Evolutionary conservation across 2,329 filamentous ascomycete species (phyloP).

Genomic region (Diaporthe vexans): DNA sequence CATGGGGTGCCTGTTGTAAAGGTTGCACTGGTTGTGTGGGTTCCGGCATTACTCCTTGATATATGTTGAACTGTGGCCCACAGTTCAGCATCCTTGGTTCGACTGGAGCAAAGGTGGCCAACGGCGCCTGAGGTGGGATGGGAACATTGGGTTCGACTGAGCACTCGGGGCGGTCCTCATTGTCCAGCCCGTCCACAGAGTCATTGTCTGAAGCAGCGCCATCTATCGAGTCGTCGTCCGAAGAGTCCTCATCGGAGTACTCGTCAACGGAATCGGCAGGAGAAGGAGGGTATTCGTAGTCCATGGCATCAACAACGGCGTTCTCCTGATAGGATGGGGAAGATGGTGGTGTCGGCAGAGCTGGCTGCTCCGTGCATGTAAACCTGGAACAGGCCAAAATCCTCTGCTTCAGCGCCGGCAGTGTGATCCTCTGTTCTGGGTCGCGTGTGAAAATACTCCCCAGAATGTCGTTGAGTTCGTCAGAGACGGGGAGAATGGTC

Average conservation of each 20-base stretch:
- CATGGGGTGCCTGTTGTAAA: conserved; percentile 46
- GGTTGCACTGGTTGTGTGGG: conserved; percentile 53
- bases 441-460: conserved; percentile 89
- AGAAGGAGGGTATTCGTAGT: conserved; percentile 61
- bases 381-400: conserved; percentile 84
- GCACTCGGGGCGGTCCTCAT: conserved; percentile 53
- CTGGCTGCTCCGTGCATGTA: conserved; percentile 68
- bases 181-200: conserved; percentile 66
- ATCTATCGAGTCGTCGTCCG: conserved; percentile 55
- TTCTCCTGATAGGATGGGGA: conserved; percentile 67
- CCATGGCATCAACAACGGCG: conserved; percentile 58
- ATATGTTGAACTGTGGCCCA: conserved; percentile 63
- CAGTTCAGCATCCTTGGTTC: conserved; percentile 57
- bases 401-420: conserved; percentile 82
- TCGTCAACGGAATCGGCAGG: conserved; percentile 59
- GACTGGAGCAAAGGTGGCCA: conserved; percentile 61
- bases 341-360: conserved; percentile 57
- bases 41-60: conserved; percentile 57
- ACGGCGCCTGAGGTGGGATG: background rate
- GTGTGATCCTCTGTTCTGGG: conserved; percentile 84
- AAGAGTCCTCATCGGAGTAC: conserved; percentile 45
- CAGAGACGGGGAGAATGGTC: conserved; percentile 90
- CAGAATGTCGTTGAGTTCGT: conserved; percentile 90
- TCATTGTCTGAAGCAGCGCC: conserved; percentile 66
- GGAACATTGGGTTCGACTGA: conserved; percentile 5